Base-by-base conservation (phyloP, 106 monocot genomes). In the Dendrobium catenatum region DNA sequence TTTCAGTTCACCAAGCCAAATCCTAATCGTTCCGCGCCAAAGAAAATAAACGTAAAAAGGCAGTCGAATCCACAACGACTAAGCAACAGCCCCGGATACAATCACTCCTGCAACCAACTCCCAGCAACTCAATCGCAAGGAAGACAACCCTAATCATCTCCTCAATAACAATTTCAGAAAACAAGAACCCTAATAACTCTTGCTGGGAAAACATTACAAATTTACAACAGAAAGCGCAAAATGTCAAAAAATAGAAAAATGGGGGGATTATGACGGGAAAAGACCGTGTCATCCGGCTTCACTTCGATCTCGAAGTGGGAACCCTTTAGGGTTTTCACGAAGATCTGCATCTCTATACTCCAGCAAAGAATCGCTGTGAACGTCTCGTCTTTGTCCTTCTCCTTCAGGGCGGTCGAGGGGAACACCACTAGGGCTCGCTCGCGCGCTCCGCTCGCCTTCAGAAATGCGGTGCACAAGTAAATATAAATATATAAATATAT, bases 221-320 rank as follows among this genome's bases (percentile, higher is more conserved):
- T 26, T 26, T 26, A 26, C 64, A 10, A 9, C 24, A 66, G 6
- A 26, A 26, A n/a, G 64, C 22, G 24, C 13, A 51, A 51, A 51
- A 66, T 66, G 24, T 66, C 8, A 22, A 66, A 1, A 66, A 66
- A 66, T 5, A 22, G 64, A 8, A 22, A 61, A 10, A 26, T 2
- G 5, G 26, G 26, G 0, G 64, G 64, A 72, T 40, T 40, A 16
- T 27, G 40, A 9, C 72, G 16, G 20, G 2, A n/a, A 56, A 76
- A 56, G 76, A 76, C 82, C 20, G 76, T 76, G 82, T 82, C 82
- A 15, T 82, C 76, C 59, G 82, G 76, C 17, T 82, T 76, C 76
- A 66, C 82, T 75, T 81, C 51, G 44, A 81, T 81, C 75, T 81
- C 81, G 44, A 81, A 81, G 55, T 75, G 75, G 43, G 37, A 42